A percentile compares a stretch with the other conserved stretches of the same genome.
phyloP scores from a whole-genome alignment of 345 rosid genomes.

The Mallotus nudiflorus region DNA sequence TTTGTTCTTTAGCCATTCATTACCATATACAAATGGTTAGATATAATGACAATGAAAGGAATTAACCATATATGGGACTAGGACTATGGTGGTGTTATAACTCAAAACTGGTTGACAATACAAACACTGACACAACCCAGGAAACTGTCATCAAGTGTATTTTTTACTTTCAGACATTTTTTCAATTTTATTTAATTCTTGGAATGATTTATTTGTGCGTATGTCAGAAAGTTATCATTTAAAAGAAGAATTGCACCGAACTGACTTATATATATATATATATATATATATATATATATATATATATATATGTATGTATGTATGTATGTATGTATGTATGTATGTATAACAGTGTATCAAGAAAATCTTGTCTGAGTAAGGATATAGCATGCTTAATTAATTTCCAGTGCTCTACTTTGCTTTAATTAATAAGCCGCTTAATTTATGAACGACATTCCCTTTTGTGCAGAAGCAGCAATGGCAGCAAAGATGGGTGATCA shows the following conservation, averaged over 20 bases:
- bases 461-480: slow-evolving; percentile 36
- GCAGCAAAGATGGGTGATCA: slow-evolving; percentile 27
- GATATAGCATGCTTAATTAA: too few species aligned
- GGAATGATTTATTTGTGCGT: background rate
- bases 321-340: too few species aligned
- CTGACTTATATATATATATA: background rate
- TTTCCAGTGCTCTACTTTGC: too few species aligned
- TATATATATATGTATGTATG: too few species aligned
- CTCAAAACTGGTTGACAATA: slow-evolving; percentile 1
- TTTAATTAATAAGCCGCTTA: too few species aligned
- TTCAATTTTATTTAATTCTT: background rate
- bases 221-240: slow-evolving; percentile 13
- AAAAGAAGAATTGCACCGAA: background rate
- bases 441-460: background rate
- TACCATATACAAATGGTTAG: background rate
- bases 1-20: background rate
- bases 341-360: background rate
- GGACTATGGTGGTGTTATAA: background rate
- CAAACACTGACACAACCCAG: slow-evolving; percentile 5
- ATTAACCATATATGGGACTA: background rate
- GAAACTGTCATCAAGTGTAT: background rate
- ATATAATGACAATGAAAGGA: background rate
- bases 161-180: background rate
- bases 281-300: background rate
- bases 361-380: too few species aligned